Evolutionary conservation across 169 alveolate species (phyloP).

Genomic region (Cystoisospora suis): DNA sequence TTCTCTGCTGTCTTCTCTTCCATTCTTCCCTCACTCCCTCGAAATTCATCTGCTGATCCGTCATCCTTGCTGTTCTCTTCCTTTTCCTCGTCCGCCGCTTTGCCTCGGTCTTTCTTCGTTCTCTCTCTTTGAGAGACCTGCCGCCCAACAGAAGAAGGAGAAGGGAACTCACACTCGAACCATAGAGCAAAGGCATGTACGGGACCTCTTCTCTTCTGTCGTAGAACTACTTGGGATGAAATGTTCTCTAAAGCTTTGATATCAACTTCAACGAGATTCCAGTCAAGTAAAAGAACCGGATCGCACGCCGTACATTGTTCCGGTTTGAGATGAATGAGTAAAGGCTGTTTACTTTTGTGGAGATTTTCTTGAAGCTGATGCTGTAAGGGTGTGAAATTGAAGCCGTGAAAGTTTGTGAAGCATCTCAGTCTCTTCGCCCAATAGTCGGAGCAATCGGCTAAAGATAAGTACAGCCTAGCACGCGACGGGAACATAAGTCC

Average conservation of each 20-base stretch:
- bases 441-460: background rate
- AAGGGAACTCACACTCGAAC: constrained; percentile 35
- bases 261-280: background rate
- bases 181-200: constrained; percentile 46
- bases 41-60: too few relatives aligned
- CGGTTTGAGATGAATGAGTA: constrained; percentile 15
- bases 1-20: background rate
- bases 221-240: background rate
- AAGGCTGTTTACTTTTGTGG: background rate
- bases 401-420: constrained; percentile 22
- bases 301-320: background rate
- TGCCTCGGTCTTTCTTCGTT: background rate
- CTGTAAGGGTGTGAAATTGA: constrained; percentile 34
- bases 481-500: constrained; percentile 39
- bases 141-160: background rate
- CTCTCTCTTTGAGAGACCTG: background rate
- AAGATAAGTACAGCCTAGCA: background rate
- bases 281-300: background rate
- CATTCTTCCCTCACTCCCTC: too few relatives aligned
- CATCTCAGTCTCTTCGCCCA: background rate
- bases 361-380: constrained; percentile 31
- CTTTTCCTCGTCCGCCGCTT: background rate
- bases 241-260: background rate
- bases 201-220: background rate
- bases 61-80: background rate